Conservation (phyloP, 352 stramenopile genomes). For the Blastocystis sp. region DNA sequence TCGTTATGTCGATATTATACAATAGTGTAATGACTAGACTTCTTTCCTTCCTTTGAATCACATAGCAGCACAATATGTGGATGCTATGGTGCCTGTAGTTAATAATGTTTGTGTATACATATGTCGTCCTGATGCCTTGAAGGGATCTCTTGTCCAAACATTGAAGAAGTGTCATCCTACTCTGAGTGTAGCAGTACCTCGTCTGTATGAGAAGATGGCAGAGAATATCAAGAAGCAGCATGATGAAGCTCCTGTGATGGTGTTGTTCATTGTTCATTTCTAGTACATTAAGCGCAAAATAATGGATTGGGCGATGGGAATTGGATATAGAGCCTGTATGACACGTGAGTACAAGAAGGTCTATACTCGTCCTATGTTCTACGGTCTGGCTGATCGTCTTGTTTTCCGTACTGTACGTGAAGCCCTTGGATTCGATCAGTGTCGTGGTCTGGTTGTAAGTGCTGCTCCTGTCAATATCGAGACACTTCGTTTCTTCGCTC, state of each 20-base stretch:
- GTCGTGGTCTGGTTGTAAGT: conserved; percentile 61
- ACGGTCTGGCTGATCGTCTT: conserved; percentile 80
- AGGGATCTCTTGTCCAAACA: conserved; percentile 76
- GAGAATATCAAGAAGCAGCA: conserved; percentile 71
- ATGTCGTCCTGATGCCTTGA: conserved; percentile 78
- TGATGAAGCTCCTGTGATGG: neutral
- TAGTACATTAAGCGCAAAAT: conserved; percentile 87
- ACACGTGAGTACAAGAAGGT: conserved; percentile 82
- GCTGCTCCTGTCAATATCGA: conserved; percentile 73
- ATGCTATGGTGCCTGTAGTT: conserved; percentile 73
- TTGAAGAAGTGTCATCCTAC: conserved; percentile 77
- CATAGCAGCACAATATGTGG: conserved; percentile 74
- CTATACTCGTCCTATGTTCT: conserved; percentile 81
- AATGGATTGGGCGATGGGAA: conserved; percentile 82
- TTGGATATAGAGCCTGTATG: conserved; percentile 71
- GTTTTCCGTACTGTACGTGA: conserved; percentile 74
- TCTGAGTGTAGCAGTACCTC: conserved; percentile 79
- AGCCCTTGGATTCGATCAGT: conserved; percentile 40
- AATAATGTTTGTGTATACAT: conserved; percentile 72
- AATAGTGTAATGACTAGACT: neutral
- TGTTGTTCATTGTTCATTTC: conserved; percentile 70
- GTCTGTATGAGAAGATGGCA: conserved; percentile 80
- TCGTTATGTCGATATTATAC: neutral
- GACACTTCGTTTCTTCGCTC: conserved; percentile 74
- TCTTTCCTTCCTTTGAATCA: conserved; percentile 74